phyloP scores from a whole-genome alignment of 495 filamentous ascomycete genomes.

The Lasiosphaeria miniovina region DNA sequence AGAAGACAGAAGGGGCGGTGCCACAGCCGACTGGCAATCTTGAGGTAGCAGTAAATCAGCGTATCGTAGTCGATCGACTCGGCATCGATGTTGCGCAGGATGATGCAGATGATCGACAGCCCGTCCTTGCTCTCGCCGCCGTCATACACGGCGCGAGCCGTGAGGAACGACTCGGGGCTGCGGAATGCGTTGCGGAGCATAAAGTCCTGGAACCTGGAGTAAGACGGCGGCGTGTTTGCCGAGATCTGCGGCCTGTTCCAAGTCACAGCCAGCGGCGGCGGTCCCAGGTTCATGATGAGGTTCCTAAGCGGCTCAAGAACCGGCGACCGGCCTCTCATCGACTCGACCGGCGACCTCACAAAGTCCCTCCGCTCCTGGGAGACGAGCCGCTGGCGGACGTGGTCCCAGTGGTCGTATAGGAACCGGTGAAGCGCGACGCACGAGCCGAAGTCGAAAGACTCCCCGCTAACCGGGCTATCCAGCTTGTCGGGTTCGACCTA shows the following conservation, averaged over 20 bases:
- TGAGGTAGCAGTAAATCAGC: constrained; percentile 61
- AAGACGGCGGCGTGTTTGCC: constrained; percentile 54
- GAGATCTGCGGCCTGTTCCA: constrained; percentile 61
- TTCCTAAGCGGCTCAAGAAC: constrained; percentile 52
- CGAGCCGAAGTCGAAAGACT: constrained; percentile 65
- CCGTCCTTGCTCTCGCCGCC: constrained; percentile 68
- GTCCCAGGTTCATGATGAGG: constrained; percentile 60
- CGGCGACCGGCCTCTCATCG: constrained; percentile 42
- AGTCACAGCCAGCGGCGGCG: constrained; percentile 60
- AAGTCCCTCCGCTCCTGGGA: constrained; percentile 53
- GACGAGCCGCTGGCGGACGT: constrained; percentile 59
- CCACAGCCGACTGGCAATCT: constrained; percentile 66
- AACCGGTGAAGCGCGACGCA: constrained; percentile 64
- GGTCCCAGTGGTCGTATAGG: constrained; percentile 66
- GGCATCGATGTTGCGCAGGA: constrained; percentile 60
- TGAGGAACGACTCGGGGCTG: constrained; percentile 57
- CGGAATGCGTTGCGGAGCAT: constrained; percentile 65
- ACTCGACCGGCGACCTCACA: constrained; percentile 49
- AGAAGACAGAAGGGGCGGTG: constrained; percentile 62
- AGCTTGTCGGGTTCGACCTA: constrained; percentile 40
- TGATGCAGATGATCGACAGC: constrained; percentile 62
- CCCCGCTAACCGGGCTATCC: constrained; percentile 33
- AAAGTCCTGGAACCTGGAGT: constrained; percentile 66
- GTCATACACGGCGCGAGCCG: constrained; percentile 61
- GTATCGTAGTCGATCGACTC: constrained; percentile 59